These are phyloP conservation scores for Chrysoporthe cubensis DNA, from an alignment of 2,329 filamentous ascomycete species.

Conservation along the genomic window DNA sequence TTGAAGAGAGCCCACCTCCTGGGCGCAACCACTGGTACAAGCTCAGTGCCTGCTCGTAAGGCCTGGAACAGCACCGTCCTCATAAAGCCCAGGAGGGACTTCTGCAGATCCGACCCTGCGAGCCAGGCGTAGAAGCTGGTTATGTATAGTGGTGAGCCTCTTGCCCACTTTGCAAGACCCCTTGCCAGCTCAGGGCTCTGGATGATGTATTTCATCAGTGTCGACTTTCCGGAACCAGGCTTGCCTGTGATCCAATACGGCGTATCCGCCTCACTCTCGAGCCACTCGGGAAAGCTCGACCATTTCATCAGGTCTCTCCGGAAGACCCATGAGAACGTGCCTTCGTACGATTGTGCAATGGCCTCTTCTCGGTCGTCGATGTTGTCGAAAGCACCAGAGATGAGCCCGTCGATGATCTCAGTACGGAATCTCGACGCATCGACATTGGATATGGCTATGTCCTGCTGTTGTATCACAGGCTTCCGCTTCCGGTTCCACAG, in stretches of 20 bases:
- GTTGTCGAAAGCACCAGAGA: background rate
- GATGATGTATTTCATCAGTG: background rate
- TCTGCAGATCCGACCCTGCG: background rate
- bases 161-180: background rate
- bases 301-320: background rate
- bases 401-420: background rate
- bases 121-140: background rate
- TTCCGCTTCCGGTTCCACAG: background rate
- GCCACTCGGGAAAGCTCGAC: background rate
- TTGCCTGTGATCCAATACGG: background rate
- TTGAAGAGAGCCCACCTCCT: background rate
- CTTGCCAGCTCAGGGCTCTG: background rate
- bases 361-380: background rate
- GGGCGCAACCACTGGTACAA: background rate
- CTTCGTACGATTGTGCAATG: background rate
- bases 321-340: background rate
- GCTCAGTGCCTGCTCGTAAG: background rate
- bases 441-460: background rate
- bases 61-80: background rate
- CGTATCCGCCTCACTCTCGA: background rate
- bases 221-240: background rate
- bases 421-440: background rate
- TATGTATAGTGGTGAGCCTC: background rate
- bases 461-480: background rate
- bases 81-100: background rate